Percentiles rank a stretch among this genome's conserved stretches.
Conservation (phyloP, 192 early-diverging fungal species). For the Coemansia sp. region DNA sequence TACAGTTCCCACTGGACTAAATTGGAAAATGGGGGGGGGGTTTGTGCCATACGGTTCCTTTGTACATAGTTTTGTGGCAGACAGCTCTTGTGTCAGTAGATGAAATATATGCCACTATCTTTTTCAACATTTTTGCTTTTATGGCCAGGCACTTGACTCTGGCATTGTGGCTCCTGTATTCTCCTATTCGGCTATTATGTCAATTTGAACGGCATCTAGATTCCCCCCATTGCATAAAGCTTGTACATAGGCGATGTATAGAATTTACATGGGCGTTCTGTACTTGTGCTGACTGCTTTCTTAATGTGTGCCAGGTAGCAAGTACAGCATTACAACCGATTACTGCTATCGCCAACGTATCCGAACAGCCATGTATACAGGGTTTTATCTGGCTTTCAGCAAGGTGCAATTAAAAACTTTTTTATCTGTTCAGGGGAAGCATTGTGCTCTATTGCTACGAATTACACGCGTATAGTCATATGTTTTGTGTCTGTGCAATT, state of each 20-base stretch:
- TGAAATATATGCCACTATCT: background rate
- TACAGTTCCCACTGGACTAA: conserved; percentile 1
- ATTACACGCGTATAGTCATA: conserved; percentile 7
- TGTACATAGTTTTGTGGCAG: background rate
- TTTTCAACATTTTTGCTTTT: background rate
- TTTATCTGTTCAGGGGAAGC: conserved; percentile 2
- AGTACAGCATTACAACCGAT: background rate
- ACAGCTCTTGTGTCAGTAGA: background rate
- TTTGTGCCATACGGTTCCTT: background rate
- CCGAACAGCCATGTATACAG: background rate
- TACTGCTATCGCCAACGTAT: background rate
- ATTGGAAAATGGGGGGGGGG: background rate
- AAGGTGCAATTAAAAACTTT: background rate
- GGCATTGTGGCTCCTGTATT: background rate
- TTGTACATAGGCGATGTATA: background rate
- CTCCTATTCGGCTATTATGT: background rate
- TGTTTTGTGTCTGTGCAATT: background rate
- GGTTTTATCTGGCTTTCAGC: background rate
- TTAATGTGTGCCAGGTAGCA: conserved; percentile 4
- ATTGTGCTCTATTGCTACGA: conserved; percentile 1
- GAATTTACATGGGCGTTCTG: background rate
- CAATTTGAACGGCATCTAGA: background rate
- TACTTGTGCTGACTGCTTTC: background rate
- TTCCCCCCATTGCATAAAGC: background rate
- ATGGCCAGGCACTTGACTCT: background rate